phyloP scores from a whole-genome alignment of 2,329 filamentous ascomycete species.

The Ceratocystis harringtonii region DNA sequence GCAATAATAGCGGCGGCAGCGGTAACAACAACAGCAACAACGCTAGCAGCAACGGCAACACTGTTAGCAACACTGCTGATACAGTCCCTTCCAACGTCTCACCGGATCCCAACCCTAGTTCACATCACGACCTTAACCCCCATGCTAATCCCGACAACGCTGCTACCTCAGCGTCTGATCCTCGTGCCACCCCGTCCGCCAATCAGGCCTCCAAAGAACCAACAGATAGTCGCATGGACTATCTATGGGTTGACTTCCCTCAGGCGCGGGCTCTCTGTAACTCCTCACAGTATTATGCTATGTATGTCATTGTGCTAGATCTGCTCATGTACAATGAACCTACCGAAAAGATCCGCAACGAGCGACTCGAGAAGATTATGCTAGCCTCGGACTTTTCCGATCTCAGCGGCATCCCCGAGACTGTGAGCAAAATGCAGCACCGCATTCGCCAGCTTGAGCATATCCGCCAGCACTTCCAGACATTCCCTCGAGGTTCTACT shows the following conservation, averaged over 20 bases:
- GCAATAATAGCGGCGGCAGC: background rate
- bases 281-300: slow-evolving; percentile 89
- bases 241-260: slow-evolving; percentile 92
- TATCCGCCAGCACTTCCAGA: slow-evolving; percentile 91
- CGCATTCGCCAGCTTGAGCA: slow-evolving; percentile 87
- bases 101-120: background rate
- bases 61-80: background rate
- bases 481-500: slow-evolving; percentile 57
- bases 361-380: slow-evolving; percentile 96
- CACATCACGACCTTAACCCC: background rate
- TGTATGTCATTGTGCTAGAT: slow-evolving; percentile 96
- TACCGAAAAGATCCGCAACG: slow-evolving; percentile 88
- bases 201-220: slow-evolving; percentile 37
- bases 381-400: slow-evolving; percentile 97
- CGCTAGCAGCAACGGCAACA: background rate
- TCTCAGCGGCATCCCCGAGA: slow-evolving; percentile 78
- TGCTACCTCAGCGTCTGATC: background rate
- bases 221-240: slow-evolving; percentile 73
- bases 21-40: background rate
- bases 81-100: background rate
- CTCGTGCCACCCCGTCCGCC: background rate
- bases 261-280: slow-evolving; percentile 91
- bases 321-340: slow-evolving; percentile 93
- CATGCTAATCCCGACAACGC: background rate
- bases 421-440: slow-evolving; percentile 81